A percentile compares a stretch with the other conserved stretches of the same genome.
Evolutionary conservation across 75 land plant species (phyloP).

Genomic region (Pseudotsuga menziesii): DNA sequence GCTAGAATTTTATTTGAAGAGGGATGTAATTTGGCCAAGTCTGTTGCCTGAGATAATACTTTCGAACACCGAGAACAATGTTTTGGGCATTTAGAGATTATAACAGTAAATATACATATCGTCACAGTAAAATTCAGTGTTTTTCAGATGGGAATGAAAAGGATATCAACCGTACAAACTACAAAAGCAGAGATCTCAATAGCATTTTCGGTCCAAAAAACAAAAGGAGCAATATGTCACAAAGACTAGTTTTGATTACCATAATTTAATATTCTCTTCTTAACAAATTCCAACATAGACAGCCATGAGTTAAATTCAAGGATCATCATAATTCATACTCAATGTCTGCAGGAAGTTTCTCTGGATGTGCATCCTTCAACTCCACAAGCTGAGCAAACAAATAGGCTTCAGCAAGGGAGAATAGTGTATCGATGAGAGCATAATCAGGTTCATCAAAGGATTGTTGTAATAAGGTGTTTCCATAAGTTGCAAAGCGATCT

Average conservation of each 20-base stretch:
- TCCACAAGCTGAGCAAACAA: constrained; percentile 97
- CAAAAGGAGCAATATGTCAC: neutral
- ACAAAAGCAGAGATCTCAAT: neutral
- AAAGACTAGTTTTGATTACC: neutral
- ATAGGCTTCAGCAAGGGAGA: constrained; percentile 97
- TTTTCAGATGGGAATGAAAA: neutral
- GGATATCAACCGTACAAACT: neutral
- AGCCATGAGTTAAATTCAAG: neutral
- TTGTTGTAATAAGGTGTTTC: constrained; percentile 77
- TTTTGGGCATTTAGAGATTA: neutral
- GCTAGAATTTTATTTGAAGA: neutral
- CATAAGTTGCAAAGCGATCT: constrained; percentile 77
- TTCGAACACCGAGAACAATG: neutral
- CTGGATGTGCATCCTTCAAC: constrained; percentile 74
- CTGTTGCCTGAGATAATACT: neutral
- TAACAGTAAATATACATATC: neutral
- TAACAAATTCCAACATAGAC: neutral
- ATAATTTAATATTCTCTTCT: neutral
- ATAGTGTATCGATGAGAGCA: constrained; percentile 97
- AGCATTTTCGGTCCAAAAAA: neutral
- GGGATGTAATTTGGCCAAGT: neutral
- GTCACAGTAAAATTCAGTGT: neutral
- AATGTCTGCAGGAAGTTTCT: constrained; percentile 46
- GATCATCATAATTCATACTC: constrained; percentile 54
- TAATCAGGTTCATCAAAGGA: constrained; percentile 98